Evolutionary conservation across 768 basidiomycete genomes (phyloP).

Genomic region (Lentinula aciculospora): DNA sequence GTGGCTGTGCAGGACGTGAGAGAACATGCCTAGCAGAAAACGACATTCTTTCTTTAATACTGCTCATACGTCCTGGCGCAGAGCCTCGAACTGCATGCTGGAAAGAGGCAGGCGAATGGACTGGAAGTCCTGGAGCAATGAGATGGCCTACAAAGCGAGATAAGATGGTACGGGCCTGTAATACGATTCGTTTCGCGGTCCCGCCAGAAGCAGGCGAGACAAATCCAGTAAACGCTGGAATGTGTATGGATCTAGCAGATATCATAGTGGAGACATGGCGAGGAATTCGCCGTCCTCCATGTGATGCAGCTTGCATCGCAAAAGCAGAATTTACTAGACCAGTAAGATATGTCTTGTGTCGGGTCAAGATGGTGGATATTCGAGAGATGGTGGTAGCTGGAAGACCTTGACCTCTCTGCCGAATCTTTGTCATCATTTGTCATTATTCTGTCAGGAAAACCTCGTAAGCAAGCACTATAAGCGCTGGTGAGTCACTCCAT

Average conservation of each 20-base stretch:
- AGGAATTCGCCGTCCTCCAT: conserved; percentile 33
- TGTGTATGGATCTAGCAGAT: conserved; percentile 39
- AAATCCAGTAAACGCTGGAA: conserved; percentile 32
- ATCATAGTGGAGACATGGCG: conserved; percentile 32
- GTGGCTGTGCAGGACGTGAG: conserved; percentile 35
- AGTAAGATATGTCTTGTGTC: not conserved
- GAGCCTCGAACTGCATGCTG: conserved; percentile 20
- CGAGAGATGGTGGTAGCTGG: not conserved
- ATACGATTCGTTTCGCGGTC: conserved; percentile 40
- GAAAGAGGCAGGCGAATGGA: conserved; percentile 22
- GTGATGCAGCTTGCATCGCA: conserved; percentile 41
- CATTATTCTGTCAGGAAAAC: not conserved
- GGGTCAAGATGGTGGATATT: not conserved
- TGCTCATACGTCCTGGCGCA: conserved; percentile 27
- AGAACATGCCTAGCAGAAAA: conserved; percentile 49
- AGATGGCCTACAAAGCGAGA: conserved; percentile 52
- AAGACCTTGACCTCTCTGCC: not conserved
- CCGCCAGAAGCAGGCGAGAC: conserved; percentile 24
- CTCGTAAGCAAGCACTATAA: not conserved
- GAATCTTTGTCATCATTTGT: too few relatives aligned
- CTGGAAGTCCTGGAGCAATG: conserved; percentile 45
- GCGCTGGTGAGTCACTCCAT: not conserved
- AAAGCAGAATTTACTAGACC: not conserved
- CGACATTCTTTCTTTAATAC: conserved; percentile 54
- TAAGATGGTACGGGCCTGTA: conserved; percentile 49